Evolutionary conservation across 202 grass and related monocot genomes (phyloP), one percentile per base, ranked within the genome.

Genomic region (Thinopyrum obtusiflorum): DNA sequence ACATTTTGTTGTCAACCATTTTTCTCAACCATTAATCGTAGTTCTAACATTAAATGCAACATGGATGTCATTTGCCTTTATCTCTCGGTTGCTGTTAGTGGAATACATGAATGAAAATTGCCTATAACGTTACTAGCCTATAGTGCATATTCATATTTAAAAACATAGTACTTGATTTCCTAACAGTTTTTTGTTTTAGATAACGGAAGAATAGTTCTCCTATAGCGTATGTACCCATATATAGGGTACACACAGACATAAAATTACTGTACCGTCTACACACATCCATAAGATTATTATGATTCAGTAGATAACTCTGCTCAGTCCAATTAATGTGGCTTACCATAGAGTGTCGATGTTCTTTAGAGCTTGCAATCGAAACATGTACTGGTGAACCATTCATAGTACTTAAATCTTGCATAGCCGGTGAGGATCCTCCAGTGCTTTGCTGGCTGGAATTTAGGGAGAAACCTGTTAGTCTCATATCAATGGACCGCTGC

Each of bases 321-420:
- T 46, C 11, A 13, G 42, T 46, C 42, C 42, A 46, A 46, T 46
- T 13, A 4, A 46, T 46, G 11, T 46, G 42, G 11, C 42, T 46
- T 72, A 89, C 83, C 83, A 73, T 55, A 11, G 59, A 82, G 8
- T 15, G 76, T 39, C 65, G 88, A 57, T 73, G 72, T 66, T 82
- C 78, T 39, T 82, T 79, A 25, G 18, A 81, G 65, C 64, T 77
- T 59, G 36, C 12, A 39, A 14, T 11, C 32, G 88, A 89, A 42
- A 65, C 65, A 3, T 9, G 65, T 65, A 11, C 65, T 31, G 65
- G 65, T 6, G 20, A 72, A 40, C 37, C 83, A 78, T 81, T 63
- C 51, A 21, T 55, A 42, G 29, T 78, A 57, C 65, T 40, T 6
- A 62, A 77, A 42, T 78, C 78, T 28, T 77, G 82, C 14, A 71